Evolutionary conservation across 257 asterid species (phyloP).

Genomic region (Coffea canephora): DNA sequence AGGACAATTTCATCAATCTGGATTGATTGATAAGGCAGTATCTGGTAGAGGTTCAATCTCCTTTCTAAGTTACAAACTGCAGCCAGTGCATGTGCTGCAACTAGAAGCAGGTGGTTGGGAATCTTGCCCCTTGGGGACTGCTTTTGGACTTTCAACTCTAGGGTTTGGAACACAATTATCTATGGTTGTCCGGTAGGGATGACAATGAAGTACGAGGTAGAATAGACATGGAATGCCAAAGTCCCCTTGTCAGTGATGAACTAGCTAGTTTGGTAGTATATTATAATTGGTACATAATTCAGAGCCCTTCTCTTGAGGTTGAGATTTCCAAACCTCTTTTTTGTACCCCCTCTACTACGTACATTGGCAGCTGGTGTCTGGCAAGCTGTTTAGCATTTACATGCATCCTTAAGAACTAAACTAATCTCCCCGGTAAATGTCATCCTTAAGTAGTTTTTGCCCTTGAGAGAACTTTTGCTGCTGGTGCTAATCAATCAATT

Average conservation of each 20-base stretch:
- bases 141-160: neutral
- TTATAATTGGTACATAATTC: too few species aligned
- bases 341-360: too few species aligned
- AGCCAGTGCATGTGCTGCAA: neutral
- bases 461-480: neutral
- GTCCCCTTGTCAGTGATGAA: neutral
- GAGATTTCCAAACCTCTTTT: neutral
- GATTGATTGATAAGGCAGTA: neutral
- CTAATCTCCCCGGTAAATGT: neutral
- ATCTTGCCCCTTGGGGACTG: neutral
- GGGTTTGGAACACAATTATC: neutral
- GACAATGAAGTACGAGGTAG: neutral
- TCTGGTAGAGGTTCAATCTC: neutral
- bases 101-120: neutral
- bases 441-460: neutral
- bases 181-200: neutral
- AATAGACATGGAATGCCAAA: too few species aligned
- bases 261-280: too few species aligned
- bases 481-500: neutral
- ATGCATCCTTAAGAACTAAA: neutral
- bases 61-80: neutral
- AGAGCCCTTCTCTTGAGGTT: neutral
- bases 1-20: neutral
- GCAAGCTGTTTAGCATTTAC: too few species aligned
- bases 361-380: too few species aligned